Evolutionary conservation across 2,329 filamentous ascomycete genomes (phyloP), one percentile per base, ranked within the genome.

Genomic region (Rosellinia necatrix): DNA sequence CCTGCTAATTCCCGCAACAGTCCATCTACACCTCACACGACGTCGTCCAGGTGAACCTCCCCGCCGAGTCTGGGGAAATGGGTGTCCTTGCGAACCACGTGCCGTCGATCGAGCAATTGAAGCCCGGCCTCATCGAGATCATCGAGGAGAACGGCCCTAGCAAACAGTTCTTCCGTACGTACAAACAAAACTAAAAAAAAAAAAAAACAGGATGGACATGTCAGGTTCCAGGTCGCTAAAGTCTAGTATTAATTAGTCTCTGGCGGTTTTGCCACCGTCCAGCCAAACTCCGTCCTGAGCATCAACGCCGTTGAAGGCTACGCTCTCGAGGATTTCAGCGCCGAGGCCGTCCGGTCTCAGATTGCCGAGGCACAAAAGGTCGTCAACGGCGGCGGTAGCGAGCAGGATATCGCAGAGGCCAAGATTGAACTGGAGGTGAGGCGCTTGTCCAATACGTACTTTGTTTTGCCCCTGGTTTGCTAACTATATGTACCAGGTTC

Each of bases 131-230:
- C 68, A 84, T 99, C 68, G 93, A 97, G 83, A 84, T 99, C 73
- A 86, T 97, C 67, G 93, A 97, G 83, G 94, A 99, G 85, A 85
- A 80, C 72, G 90, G 91, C 72, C 82, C 82, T 73, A 81, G 76
- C 89, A 99, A 99, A 87, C 91, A 96, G 80, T 99, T 94, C 83
- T 99, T 99, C 89, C 85, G 92, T 96, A 90, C 70, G 91, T 87
- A 40, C 46, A 49, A 53, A 56, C 15, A 43, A 40, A 17, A 48
- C 61, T 44, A 59, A 49, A 53, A 56, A 15, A 43, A 40, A 17
- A 48, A 60, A 44, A 59, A 40, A 56, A 32, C 19, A 29, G 17
- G 13, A 37, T 41, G 10, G 19, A 12, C 13, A n/a, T 25, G 12
- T 4, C 15, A 40, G 32, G 29, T 50, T 17, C 49, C 50, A 40